Evolutionary conservation across 108 stramenopile species (phyloP).

Genomic region (Stephanodiscus minutulus): DNA sequence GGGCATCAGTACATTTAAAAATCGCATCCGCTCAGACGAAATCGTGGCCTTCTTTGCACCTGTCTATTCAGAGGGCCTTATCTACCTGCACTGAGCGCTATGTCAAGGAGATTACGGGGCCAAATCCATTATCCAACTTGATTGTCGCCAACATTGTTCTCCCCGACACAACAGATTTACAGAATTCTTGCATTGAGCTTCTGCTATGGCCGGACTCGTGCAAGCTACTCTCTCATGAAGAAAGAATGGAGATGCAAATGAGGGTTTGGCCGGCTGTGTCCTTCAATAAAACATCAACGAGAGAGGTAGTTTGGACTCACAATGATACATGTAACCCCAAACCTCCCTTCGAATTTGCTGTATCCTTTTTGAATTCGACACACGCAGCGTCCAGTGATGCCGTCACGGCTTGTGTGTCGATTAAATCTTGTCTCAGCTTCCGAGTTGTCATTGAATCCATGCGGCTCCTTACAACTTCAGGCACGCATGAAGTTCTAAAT

Average conservation of each 20-base stretch:
- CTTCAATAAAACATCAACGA: neutral
- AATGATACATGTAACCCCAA: conserved; percentile 19
- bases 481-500: conserved; percentile 22
- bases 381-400: conserved; percentile 70
- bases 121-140: conserved; percentile 9
- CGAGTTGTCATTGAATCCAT: conserved; percentile 58
- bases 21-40: conserved; percentile 52
- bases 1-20: conserved; percentile 60
- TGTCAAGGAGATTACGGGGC: conserved; percentile 7
- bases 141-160: conserved; percentile 3
- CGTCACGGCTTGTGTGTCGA: conserved; percentile 56
- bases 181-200: conserved; percentile 25
- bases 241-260: conserved; percentile 13
- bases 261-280: conserved; percentile 4
- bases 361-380: conserved; percentile 66
- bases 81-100: conserved; percentile 61
- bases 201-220: conserved; percentile 31
- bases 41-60: conserved; percentile 70
- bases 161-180: conserved; percentile 7
- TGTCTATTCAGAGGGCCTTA: conserved; percentile 59
- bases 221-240: conserved; percentile 17
- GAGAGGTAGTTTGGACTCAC: conserved; percentile 38
- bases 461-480: conserved; percentile 36
- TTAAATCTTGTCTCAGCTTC: conserved; percentile 74
- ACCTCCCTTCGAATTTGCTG: conserved; percentile 73